A percentile compares a stretch with the other conserved stretches of the same genome.
These are phyloP conservation scores for Prunus armeniaca DNA, from an alignment of 306 rosid genomes.

Conservation along the genomic window DNA sequence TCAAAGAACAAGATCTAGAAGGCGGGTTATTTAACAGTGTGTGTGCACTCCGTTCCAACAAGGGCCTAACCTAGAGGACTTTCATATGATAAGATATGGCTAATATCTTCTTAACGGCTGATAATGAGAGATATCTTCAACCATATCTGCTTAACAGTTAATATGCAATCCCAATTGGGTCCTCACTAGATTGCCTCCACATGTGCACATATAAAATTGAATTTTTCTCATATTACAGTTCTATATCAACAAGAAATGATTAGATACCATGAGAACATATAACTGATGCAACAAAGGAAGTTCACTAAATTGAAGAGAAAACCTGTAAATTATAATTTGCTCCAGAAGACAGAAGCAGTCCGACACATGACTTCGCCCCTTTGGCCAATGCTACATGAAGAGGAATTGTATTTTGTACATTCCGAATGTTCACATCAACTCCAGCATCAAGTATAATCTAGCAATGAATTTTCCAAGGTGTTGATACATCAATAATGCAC, in stretches of 20 bases:
- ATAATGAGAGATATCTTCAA: background rate
- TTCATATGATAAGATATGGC: background rate
- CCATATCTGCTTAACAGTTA: background rate
- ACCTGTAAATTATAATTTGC: constrained; percentile 95
- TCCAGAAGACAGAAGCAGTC: constrained; percentile 86
- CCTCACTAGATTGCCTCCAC: background rate
- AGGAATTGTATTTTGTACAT: constrained; percentile 90
- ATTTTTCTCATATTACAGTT: background rate
- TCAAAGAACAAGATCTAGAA: too few species aligned
- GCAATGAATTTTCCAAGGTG: background rate
- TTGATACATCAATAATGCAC: background rate
- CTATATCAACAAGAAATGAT: background rate
- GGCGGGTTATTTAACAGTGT: too few species aligned
- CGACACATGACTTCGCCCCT: constrained; percentile 92
- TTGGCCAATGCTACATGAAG: constrained; percentile 95
- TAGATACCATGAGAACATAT: background rate
- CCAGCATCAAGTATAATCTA: constrained; percentile 92
- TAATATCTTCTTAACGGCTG: background rate
- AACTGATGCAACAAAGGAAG: constrained; percentile 8
- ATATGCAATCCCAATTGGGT: background rate
- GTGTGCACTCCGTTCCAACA: background rate
- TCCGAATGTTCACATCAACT: constrained; percentile 85
- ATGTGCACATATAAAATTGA: background rate
- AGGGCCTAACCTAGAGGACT: background rate
- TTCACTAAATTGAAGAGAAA: constrained; percentile 21